phyloP scores from a whole-genome alignment of 176 grass and related monocot genomes.

The Elaeis guineensis region DNA sequence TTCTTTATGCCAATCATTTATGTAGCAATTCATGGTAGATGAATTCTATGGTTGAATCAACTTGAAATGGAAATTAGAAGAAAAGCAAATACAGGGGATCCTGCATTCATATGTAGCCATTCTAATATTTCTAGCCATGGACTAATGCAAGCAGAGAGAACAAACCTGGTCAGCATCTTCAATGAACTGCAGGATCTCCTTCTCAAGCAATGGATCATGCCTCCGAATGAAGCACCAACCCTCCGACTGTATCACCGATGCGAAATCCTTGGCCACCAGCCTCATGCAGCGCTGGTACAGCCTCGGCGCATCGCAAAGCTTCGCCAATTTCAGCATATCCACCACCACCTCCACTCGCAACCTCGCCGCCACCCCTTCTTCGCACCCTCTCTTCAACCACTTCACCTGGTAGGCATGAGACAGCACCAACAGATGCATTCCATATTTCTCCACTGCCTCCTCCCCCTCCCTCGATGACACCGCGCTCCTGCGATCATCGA shows the following conservation, averaged over 20 bases:
- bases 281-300: constrained; percentile 56
- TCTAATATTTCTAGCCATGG: too few relatives aligned
- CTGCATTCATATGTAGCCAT: too few relatives aligned
- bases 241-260: constrained; percentile 43
- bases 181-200: constrained; percentile 48
- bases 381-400: constrained; percentile 68
- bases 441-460: constrained; percentile 31
- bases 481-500: not conserved
- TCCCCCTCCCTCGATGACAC: constrained; percentile 10
- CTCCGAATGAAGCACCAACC: constrained; percentile 67
- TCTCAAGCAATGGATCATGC: constrained; percentile 52
- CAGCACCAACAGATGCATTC: constrained; percentile 61
- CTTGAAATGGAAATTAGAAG: too few relatives aligned
- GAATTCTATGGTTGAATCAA: too few relatives aligned
- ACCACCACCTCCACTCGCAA: constrained; percentile 41
- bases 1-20: too few relatives aligned
- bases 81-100: too few relatives aligned
- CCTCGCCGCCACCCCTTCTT: constrained; percentile 37
- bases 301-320: constrained; percentile 68
- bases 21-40: too few relatives aligned
- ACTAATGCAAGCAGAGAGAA: not conserved
- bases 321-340: constrained; percentile 70
- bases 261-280: constrained; percentile 43
- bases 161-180: constrained; percentile 43
- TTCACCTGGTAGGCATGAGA: constrained; percentile 64